These are phyloP conservation scores for Pinguiococcus pyrenoidosus DNA, from an alignment of 108 stramenopile species.

Conservation along the genomic window DNA sequence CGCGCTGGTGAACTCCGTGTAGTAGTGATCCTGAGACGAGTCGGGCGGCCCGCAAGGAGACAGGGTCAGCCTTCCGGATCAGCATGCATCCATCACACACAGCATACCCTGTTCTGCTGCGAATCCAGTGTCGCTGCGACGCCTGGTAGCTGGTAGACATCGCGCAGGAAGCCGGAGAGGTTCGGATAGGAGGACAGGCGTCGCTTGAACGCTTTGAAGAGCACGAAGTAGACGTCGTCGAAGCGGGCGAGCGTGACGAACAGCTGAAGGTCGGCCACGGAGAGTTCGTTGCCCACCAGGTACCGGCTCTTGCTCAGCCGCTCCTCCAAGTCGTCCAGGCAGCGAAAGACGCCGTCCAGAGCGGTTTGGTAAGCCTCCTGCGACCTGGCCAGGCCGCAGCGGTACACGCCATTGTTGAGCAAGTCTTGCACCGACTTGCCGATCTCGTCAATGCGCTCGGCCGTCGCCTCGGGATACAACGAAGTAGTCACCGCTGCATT, in stretches of 20 bases:
- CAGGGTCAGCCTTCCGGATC: too few species aligned
- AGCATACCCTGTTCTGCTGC: too few species aligned
- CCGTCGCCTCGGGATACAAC: too few species aligned
- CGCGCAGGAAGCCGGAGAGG: neutral
- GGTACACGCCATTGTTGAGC: slow-evolving; percentile 64
- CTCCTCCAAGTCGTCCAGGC: slow-evolving; percentile 1
- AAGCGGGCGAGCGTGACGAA: slow-evolving; percentile 11
- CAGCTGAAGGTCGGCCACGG: slow-evolving; percentile 1
- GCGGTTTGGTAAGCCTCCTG: slow-evolving; percentile 64
- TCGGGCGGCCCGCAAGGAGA: too few species aligned
- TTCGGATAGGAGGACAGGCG: neutral
- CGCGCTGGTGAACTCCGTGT: slow-evolving; percentile 1
- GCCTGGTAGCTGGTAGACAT: slow-evolving; percentile 1
- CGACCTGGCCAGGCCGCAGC: slow-evolving; percentile 65
- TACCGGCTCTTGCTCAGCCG: neutral
- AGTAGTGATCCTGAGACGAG: slow-evolving; percentile 6
- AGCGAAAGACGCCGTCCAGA: neutral
- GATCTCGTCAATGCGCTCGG: too few species aligned
- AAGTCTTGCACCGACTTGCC: slow-evolving; percentile 60
- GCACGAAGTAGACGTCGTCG: slow-evolving; percentile 15
- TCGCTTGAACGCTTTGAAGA: slow-evolving; percentile 5
- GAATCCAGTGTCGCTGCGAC: too few species aligned
- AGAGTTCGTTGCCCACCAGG: neutral
- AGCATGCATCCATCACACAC: too few species aligned
- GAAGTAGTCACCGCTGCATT: too few species aligned